phyloP scores from a whole-genome alignment of 108 stramenopile genomes.

The Pseudonitzschia multistriata region DNA sequence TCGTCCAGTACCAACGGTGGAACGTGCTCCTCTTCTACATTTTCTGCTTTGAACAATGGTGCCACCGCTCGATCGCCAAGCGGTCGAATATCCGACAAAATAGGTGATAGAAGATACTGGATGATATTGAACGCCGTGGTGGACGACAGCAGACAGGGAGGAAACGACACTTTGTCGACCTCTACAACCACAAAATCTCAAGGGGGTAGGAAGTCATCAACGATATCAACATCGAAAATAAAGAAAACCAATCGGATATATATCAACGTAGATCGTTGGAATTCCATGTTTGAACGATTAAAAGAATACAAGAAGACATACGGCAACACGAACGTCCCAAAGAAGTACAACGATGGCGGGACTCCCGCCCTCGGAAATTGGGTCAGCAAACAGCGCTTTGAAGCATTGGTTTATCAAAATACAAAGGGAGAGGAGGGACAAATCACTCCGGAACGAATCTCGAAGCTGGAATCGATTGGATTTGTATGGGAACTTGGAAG shows the following conservation, averaged over 20 bases:
- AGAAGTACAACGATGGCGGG: conserved; percentile 3
- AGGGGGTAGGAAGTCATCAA: neutral
- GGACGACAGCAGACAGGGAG: neutral
- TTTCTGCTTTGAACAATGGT: neutral
- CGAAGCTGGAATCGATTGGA: conserved; percentile 13
- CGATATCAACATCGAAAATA: neutral
- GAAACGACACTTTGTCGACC: neutral
- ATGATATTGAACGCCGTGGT: conserved; percentile 4
- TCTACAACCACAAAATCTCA: neutral
- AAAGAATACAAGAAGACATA: conserved; percentile 19
- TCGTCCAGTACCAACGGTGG: neutral
- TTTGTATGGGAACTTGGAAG: conserved; percentile 3
- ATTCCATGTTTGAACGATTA: conserved; percentile 9
- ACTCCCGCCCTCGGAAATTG: conserved; percentile 8
- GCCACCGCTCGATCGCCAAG: neutral
- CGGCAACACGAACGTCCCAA: conserved; percentile 16
- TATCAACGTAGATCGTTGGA: conserved; percentile 11
- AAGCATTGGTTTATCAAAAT: conserved; percentile 4
- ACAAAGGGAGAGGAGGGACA: conserved; percentile 7
- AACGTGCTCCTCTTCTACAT: neutral
- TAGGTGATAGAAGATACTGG: neutral
- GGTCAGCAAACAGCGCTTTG: conserved; percentile 12
- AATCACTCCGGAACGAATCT: neutral
- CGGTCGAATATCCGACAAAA: neutral
- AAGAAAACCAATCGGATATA: neutral